A percentile compares a stretch with the other conserved stretches of the same genome.
These are phyloP conservation scores for Backusella macrospora DNA, from an alignment of 192 early-diverging fungal genomes.

Conservation along the genomic window DNA sequence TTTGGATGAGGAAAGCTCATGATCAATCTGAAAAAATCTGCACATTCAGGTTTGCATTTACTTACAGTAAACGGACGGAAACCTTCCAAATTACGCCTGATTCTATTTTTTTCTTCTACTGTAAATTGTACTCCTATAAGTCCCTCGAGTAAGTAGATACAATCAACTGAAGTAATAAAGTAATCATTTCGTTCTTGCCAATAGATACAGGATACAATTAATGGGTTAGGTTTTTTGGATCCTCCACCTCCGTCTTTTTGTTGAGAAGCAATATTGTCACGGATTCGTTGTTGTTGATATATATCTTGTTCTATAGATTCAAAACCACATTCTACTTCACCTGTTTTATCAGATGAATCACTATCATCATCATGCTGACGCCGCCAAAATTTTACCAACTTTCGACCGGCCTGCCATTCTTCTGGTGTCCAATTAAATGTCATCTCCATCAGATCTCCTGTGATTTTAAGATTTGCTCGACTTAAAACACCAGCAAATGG, in stretches of 20 bases:
- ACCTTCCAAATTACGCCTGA: constrained; percentile 82
- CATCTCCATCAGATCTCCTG: constrained; percentile 70
- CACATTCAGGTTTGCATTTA: constrained; percentile 74
- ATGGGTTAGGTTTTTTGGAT: constrained; percentile 41
- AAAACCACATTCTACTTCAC: constrained; percentile 30
- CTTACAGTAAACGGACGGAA: constrained; percentile 79
- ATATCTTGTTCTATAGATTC: constrained; percentile 46
- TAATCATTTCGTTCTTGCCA: constrained; percentile 75
- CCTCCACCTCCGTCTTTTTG: constrained; percentile 56
- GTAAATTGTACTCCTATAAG: constrained; percentile 77
- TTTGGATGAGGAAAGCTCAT: constrained; percentile 84
- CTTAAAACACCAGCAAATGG: constrained; percentile 68
- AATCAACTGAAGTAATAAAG: constrained; percentile 83
- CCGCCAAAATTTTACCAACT: constrained; percentile 78
- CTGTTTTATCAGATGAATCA: constrained; percentile 41
- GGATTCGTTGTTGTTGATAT: constrained; percentile 53
- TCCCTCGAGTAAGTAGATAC: constrained; percentile 74
- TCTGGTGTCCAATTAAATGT: constrained; percentile 66
- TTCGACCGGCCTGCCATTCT: constrained; percentile 65
- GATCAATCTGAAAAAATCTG: constrained; percentile 80
- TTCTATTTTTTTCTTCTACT: constrained; percentile 85
- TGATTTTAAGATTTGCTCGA: constrained; percentile 73
- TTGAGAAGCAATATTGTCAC: constrained; percentile 61
- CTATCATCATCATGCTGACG: constrained; percentile 65
- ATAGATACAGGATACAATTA: constrained; percentile 81